phyloP scores from a whole-genome alignment of 208 protist species.

The Trypanosoma congolense region DNA sequence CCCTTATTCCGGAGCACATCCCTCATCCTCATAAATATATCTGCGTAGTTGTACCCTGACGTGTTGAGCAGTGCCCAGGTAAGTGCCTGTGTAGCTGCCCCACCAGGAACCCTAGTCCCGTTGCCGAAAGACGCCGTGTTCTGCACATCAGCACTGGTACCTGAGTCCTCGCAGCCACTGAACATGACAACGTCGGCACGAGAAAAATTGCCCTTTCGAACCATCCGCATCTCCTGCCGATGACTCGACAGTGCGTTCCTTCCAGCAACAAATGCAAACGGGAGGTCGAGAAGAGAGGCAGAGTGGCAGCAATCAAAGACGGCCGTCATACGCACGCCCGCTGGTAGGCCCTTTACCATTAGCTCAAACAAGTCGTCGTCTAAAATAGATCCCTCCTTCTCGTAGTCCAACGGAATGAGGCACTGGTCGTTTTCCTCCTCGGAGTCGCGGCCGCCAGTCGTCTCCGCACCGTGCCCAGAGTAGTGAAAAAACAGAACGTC shows the following conservation, averaged over 20 bases:
- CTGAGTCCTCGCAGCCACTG: conserved; percentile 80
- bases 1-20: conserved; percentile 64
- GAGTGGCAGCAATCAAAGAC: conserved; percentile 94
- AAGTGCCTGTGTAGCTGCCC: conserved; percentile 79
- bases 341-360: conserved; percentile 64
- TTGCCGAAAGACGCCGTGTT: conserved; percentile 38
- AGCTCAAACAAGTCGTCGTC: conserved; percentile 89
- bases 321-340: conserved; percentile 80
- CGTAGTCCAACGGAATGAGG: conserved; percentile 79
- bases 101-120: conserved; percentile 53
- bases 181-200: conserved; percentile 86
- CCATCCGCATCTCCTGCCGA: conserved; percentile 47
- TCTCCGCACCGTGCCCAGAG: conserved; percentile 86
- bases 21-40: conserved; percentile 77
- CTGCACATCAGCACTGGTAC: conserved; percentile 78
- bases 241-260: conserved; percentile 13
- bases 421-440: conserved; percentile 80
- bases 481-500: conserved; percentile 90
- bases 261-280: conserved; percentile 72
- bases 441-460: conserved; percentile 35
- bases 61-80: conserved; percentile 73
- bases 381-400: conserved; percentile 57
- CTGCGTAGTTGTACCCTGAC: conserved; percentile 57
- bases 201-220: conserved; percentile 71
- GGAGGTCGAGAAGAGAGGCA: conserved; percentile 85